Conservation (phyloP, 805 yeast genomes). For the Lipomyces mesembrius region DNA sequence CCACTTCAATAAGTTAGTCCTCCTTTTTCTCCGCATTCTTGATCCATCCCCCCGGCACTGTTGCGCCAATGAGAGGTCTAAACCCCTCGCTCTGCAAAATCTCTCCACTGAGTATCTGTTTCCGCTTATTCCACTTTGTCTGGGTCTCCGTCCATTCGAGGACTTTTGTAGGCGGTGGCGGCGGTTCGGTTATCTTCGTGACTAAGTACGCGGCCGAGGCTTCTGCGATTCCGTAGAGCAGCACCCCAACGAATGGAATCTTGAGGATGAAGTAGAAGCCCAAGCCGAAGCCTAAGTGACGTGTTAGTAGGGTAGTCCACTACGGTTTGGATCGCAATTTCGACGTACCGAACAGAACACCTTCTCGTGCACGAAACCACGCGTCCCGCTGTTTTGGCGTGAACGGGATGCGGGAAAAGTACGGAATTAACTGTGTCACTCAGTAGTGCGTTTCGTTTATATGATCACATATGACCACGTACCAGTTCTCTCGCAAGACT, state of each 20-base stretch:
- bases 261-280: conserved; percentile 52
- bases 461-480: not conserved
- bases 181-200: conserved; percentile 50
- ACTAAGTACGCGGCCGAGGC: conserved; percentile 58
- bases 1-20: not conserved
- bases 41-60: not conserved
- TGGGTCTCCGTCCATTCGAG: conserved; percentile 31
- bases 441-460: not conserved
- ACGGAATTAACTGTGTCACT: conserved; percentile 49
- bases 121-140: conserved; percentile 25
- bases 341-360: conserved; percentile 52
- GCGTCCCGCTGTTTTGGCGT: conserved; percentile 46
- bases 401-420: conserved; percentile 55
- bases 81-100: conserved; percentile 26
- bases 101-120: conserved; percentile 18
- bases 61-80: not conserved
- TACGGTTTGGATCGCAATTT: not conserved
- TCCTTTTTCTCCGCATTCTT: not conserved
- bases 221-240: conserved; percentile 59
- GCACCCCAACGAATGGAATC: conserved; percentile 54
- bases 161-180: conserved; percentile 23
- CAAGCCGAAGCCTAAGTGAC: conserved; percentile 52
- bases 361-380: conserved; percentile 61
- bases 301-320: not conserved
- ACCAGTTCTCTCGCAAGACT: conserved; percentile 52